phyloP scores from a whole-genome alignment of 805 yeast species.

The Candida arabinofermentans region DNA sequence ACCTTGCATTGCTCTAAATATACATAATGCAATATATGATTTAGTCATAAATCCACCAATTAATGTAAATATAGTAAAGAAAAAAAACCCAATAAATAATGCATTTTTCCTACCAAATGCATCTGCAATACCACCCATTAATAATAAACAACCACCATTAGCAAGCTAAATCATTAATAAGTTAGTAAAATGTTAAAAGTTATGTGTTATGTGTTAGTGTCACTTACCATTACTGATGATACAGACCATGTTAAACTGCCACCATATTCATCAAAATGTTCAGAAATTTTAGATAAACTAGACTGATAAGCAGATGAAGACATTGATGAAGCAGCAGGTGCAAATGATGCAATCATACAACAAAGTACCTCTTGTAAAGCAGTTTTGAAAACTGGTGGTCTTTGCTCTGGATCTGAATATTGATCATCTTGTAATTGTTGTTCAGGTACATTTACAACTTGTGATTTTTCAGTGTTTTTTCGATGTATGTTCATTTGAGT shows the following conservation, averaged over 20 bases:
- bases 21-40: conserved; percentile 33
- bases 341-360: conserved; percentile 32
- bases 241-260: conserved; percentile 43
- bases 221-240: conserved; percentile 29
- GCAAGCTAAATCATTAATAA: conserved; percentile 29
- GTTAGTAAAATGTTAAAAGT: too few relatives aligned
- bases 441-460: too few relatives aligned
- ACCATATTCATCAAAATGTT: conserved; percentile 34
- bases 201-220: not conserved
- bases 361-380: conserved; percentile 32
- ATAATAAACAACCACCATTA: conserved; percentile 38
- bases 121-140: conserved; percentile 47
- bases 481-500: too few relatives aligned
- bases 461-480: too few relatives aligned
- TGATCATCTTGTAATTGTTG: too few relatives aligned
- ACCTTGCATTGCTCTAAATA: conserved; percentile 44
- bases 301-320: conserved; percentile 35
- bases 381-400: conserved; percentile 35
- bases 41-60: conserved; percentile 37
- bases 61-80: conserved; percentile 31
- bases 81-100: conserved; percentile 31
- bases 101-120: conserved; percentile 41
- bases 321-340: conserved; percentile 39
- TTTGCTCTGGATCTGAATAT: conserved; percentile 15
- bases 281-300: conserved; percentile 33